Percentiles rank a stretch among this genome's conserved stretches.
Conservation (phyloP, 495 filamentous ascomycete genomes). For the Emericellopsis terricola region DNA sequence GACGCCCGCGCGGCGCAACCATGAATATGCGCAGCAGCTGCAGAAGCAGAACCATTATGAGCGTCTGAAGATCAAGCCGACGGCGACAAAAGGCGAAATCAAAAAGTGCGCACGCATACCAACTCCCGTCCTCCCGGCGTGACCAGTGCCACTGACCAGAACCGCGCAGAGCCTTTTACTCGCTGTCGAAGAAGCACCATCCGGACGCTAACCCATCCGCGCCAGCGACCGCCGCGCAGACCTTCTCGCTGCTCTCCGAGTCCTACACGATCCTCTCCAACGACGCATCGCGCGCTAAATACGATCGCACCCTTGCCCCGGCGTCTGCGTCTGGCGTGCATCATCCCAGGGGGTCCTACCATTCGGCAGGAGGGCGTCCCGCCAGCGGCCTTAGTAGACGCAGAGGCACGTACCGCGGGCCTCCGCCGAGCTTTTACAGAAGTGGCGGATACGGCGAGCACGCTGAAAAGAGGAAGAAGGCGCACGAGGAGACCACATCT, state of each 20-base stretch:
- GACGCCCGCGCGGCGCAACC: too few relatives aligned
- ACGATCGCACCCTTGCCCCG: constrained; percentile 63
- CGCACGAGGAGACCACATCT: constrained; percentile 19
- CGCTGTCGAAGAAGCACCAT: constrained; percentile 81
- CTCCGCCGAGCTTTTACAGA: constrained; percentile 75
- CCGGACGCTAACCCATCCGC: constrained; percentile 77
- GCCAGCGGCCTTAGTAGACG: constrained; percentile 66
- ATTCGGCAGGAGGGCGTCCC: constrained; percentile 49
- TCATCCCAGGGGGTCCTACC: constrained; percentile 20
- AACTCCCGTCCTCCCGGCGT: constrained; percentile 2
- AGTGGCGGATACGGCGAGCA: constrained; percentile 54
- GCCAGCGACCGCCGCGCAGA: constrained; percentile 47
- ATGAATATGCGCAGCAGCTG: too few relatives aligned
- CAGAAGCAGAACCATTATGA: constrained; percentile 53
- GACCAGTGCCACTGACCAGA: not conserved
- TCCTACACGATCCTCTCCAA: constrained; percentile 69
- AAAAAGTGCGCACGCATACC: constrained; percentile 45
- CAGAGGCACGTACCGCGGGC: constrained; percentile 56
- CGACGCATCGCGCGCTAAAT: constrained; percentile 49
- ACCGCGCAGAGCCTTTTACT: constrained; percentile 60
- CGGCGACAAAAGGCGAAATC: constrained; percentile 56
- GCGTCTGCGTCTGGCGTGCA: too few relatives aligned
- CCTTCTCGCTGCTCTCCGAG: constrained; percentile 73
- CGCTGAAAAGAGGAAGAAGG: constrained; percentile 24
- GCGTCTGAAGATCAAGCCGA: constrained; percentile 50